Evolutionary conservation across 2,329 filamentous ascomycete species (phyloP).

Genomic region (Botryotinia calthae): DNA sequence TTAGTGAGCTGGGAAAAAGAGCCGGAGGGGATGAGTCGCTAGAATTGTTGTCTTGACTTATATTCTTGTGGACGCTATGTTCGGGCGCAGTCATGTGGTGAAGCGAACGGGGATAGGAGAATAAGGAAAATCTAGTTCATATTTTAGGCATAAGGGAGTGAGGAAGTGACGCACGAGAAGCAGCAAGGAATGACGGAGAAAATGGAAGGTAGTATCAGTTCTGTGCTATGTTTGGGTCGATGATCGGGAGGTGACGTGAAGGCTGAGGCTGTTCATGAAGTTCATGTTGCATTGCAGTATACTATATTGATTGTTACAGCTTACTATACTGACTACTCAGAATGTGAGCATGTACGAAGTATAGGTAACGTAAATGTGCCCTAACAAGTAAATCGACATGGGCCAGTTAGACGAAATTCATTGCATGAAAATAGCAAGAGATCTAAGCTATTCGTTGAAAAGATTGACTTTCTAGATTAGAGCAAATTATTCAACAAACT

Average conservation of each 20-base stretch:
- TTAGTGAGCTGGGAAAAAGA: not conserved
- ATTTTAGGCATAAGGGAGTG: not conserved
- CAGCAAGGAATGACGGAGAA: not conserved
- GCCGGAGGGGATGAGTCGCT: not conserved
- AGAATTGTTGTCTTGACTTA: not conserved
- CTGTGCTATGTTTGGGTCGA: not conserved
- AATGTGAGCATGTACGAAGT: not conserved
- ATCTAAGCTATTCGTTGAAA: not conserved
- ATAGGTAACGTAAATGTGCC: not conserved
- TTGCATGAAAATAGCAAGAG: not conserved
- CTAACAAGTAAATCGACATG: not conserved
- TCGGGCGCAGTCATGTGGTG: not conserved
- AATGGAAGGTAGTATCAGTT: not conserved
- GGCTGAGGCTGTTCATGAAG: not conserved
- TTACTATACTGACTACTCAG: not conserved
- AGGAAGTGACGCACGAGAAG: not conserved
- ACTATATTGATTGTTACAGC: not conserved
- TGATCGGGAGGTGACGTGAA: not conserved
- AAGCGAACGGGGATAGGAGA: not conserved
- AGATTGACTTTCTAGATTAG: not conserved
- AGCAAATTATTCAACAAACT: not conserved
- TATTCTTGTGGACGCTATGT: not conserved
- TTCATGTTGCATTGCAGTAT: not conserved
- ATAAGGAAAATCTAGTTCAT: no score
- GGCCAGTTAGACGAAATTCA: not conserved